Evolutionary conservation across 169 alveolate species (phyloP).

Genomic region (Plasmodium yoelii): DNA sequence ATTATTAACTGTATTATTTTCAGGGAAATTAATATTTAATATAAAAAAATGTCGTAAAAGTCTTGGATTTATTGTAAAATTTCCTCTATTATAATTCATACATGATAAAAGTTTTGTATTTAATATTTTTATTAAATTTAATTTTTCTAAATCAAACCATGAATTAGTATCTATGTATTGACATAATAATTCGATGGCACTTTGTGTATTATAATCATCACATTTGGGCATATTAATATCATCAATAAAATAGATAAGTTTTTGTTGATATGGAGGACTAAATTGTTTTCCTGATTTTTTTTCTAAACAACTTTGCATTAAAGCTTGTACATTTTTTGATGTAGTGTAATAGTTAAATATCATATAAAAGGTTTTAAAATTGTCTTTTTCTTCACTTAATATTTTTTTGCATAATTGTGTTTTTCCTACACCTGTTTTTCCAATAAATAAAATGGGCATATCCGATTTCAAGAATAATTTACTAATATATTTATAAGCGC

Average conservation of each 20-base stretch:
- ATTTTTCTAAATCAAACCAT: conserved; percentile 93
- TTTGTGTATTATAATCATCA: conserved; percentile 96
- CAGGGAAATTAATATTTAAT: conserved; percentile 95
- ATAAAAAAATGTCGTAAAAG: conserved; percentile 96
- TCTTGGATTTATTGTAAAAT: conserved; percentile 94
- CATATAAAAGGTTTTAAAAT: conserved; percentile 88
- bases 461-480: conserved; percentile 37
- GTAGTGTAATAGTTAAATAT: conserved; percentile 82
- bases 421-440: conserved; percentile 82
- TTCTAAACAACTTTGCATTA: conserved; percentile 90
- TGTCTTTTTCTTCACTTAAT: conserved; percentile 92
- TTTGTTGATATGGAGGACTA: conserved; percentile 95
- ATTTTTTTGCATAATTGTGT: conserved; percentile 95
- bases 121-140: conserved; percentile 93
- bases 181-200: conserved; percentile 94
- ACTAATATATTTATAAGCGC: conserved; percentile 55
- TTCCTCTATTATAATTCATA: conserved; percentile 97
- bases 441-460: conserved; percentile 66
- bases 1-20: conserved; percentile 91
- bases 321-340: conserved; percentile 79
- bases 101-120: conserved; percentile 94
- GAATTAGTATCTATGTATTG: conserved; percentile 95
- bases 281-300: conserved; percentile 96
- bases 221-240: conserved; percentile 97
- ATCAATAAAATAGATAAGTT: conserved; percentile 95